Evolutionary conservation across 345 rosid species (phyloP).

Genomic region (Ceriops zippeliana): DNA sequence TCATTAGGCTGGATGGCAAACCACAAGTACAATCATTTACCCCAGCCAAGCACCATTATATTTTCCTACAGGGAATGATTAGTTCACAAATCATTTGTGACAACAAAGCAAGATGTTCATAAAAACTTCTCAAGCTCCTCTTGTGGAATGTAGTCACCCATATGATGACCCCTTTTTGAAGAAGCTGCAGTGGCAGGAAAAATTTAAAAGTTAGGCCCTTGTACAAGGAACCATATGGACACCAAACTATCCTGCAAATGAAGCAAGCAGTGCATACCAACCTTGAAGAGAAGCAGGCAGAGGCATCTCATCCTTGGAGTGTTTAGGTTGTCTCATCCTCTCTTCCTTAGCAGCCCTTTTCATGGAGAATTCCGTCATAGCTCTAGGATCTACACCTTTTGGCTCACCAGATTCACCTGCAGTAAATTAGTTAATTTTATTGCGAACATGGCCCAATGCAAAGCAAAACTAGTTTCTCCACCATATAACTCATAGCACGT

Average conservation of each 20-base stretch:
- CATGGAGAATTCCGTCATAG: conserved; percentile 98
- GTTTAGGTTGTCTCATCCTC: conserved; percentile 81
- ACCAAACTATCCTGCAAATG: neutral
- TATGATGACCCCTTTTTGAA: conserved; percentile 84
- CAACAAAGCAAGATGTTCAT: no score
- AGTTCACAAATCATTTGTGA: no score
- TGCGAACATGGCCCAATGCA: neutral
- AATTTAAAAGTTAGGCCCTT: neutral
- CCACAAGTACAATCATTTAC: no score
- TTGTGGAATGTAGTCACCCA: conserved; percentile 96
- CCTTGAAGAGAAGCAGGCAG: conserved; percentile 96
- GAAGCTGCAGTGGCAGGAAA: conserved; percentile 32
- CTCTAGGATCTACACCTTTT: conserved; percentile 68
- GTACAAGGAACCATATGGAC: conserved; percentile 11
- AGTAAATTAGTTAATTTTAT: neutral
- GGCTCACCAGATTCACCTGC: conserved; percentile 30
- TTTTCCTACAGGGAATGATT: no score
- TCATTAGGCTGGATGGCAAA: no score
- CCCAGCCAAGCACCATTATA: no score
- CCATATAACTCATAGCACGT: no score
- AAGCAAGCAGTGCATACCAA: conserved; percentile 18
- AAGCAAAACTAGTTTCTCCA: no score
- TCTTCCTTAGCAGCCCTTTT: conserved; percentile 98
- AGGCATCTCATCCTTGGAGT: conserved; percentile 97
- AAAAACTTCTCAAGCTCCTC: conserved; percentile 93